These are phyloP conservation scores for Dentipellis sp. DNA, from an alignment of 768 basidiomycete species.

Conservation along the genomic window DNA sequence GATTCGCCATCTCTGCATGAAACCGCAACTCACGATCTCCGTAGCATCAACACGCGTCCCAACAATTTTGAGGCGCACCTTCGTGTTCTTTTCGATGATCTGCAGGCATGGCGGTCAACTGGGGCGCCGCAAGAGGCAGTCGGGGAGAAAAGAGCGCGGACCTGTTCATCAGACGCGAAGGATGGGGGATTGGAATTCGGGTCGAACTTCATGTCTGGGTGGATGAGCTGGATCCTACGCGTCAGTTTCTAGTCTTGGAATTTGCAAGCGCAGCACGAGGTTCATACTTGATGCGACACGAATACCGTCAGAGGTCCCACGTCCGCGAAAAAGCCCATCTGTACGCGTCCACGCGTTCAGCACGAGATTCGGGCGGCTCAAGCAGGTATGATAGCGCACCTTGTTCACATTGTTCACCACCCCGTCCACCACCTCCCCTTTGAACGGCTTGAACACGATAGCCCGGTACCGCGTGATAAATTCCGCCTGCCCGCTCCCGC, in stretches of 20 bases:
- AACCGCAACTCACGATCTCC: slow-evolving; percentile 66
- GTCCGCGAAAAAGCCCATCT: slow-evolving; percentile 99
- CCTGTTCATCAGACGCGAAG: slow-evolving; percentile 86
- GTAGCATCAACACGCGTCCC: slow-evolving; percentile 97
- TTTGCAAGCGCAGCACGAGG: neutral
- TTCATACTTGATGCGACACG: slow-evolving; percentile 84
- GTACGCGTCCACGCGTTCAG: neutral
- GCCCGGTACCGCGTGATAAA: slow-evolving; percentile 92
- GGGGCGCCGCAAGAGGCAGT: neutral
- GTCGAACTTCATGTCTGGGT: slow-evolving; percentile 90
- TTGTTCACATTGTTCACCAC: slow-evolving; percentile 94
- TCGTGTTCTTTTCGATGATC: slow-evolving; percentile 92
- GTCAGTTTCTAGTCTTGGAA: neutral
- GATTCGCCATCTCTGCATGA: too few species aligned
- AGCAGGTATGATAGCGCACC: slow-evolving; percentile 34
- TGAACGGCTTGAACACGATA: slow-evolving; percentile 99
- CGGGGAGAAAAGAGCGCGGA: slow-evolving; percentile 19
- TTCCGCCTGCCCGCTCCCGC: slow-evolving; percentile 91
- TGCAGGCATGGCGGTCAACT: slow-evolving; percentile 20
- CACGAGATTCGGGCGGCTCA: neutral
- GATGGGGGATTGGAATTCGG: slow-evolving; percentile 97
- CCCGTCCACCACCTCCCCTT: slow-evolving; percentile 96
- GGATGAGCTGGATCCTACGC: slow-evolving; percentile 57
- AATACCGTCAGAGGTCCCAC: slow-evolving; percentile 93
- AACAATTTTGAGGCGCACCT: slow-evolving; percentile 93